phyloP scores from a whole-genome alignment of 2,329 filamentous ascomycete species.

The Aspergillus calidoustus region DNA sequence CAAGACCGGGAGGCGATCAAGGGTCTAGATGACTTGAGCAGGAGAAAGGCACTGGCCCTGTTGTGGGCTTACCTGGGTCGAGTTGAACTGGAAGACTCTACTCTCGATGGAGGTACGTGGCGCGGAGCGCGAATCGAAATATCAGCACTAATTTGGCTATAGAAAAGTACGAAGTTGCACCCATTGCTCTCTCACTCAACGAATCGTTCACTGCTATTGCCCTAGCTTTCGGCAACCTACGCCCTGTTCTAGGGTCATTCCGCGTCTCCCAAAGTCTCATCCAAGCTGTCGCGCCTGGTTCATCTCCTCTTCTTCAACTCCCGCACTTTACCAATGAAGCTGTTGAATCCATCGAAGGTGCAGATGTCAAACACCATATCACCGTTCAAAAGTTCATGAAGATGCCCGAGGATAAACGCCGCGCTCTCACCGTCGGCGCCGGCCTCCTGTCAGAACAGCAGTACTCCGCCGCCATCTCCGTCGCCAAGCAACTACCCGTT shows the following conservation, averaged over 20 bases:
- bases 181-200: constrained; percentile 82
- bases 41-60: constrained; percentile 84
- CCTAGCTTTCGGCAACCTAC: constrained; percentile 82
- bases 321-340: constrained; percentile 76
- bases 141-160: constrained; percentile 24
- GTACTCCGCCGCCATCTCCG: constrained; percentile 73
- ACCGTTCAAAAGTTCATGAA: constrained; percentile 89
- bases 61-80: constrained; percentile 95
- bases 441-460: constrained; percentile 74
- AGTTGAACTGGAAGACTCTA: constrained; percentile 77
- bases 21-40: constrained; percentile 76
- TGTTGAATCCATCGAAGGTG: constrained; percentile 55
- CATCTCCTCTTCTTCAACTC: constrained; percentile 88
- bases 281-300: constrained; percentile 81
- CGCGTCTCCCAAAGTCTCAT: constrained; percentile 83
- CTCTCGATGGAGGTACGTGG: constrained; percentile 67
- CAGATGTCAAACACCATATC: constrained; percentile 71
- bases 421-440: constrained; percentile 70
- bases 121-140: background rate
- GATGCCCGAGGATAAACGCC: constrained; percentile 74
- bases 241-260: constrained; percentile 81
- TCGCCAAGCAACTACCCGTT: constrained; percentile 82
- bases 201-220: constrained; percentile 86
- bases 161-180: constrained; percentile 87
- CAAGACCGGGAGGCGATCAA: constrained; percentile 80